Conservation (phyloP, 352 stramenopile species). For the Globisporangium orthogonon region DNA sequence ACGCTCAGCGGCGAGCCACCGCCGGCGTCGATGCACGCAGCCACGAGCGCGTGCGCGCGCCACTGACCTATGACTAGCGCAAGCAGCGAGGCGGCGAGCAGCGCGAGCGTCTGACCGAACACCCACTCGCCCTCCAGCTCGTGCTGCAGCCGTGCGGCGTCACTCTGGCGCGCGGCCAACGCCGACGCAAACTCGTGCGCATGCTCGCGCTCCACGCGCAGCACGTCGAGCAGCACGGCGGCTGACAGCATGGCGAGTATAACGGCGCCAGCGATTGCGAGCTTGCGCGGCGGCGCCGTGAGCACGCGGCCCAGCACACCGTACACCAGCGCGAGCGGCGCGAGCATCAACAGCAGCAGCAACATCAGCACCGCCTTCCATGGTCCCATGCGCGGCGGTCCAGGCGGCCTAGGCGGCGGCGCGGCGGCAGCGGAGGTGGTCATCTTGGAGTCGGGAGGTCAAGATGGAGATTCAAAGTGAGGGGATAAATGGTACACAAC, state of each 20-base stretch:
- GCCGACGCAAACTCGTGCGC: slow-evolving; percentile 2
- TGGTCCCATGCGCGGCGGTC: slow-evolving; percentile 13
- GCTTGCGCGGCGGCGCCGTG: slow-evolving; percentile 18
- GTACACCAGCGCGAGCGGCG: slow-evolving; percentile 38
- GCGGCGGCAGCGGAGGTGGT: neutral
- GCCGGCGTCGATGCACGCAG: slow-evolving; percentile 24
- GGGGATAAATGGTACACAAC: no score
- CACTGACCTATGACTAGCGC: slow-evolving; percentile 38
- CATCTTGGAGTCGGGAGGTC: neutral
- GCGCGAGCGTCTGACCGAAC: slow-evolving; percentile 6
- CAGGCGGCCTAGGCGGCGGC: neutral
- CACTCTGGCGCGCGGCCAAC: slow-evolving; percentile 1
- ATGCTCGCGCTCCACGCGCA: slow-evolving; percentile 11
- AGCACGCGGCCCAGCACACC: slow-evolving; percentile 33
- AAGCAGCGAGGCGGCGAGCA: slow-evolving; percentile 16
- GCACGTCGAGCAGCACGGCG: slow-evolving; percentile 17
- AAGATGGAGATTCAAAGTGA: neutral
- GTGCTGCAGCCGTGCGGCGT: slow-evolving; percentile 5
- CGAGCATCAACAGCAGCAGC: slow-evolving; percentile 22
- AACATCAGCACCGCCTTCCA: slow-evolving; percentile 21
- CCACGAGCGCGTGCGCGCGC: slow-evolving; percentile 33
- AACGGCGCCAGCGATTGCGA: slow-evolving; percentile 18
- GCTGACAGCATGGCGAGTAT: slow-evolving; percentile 16
- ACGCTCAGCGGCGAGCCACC: slow-evolving; percentile 11
- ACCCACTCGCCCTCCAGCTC: slow-evolving; percentile 2